Evolutionary conservation across 805 yeast species (phyloP), one percentile per base, ranked within the genome.

Genomic region (Yarrowia sp.): DNA sequence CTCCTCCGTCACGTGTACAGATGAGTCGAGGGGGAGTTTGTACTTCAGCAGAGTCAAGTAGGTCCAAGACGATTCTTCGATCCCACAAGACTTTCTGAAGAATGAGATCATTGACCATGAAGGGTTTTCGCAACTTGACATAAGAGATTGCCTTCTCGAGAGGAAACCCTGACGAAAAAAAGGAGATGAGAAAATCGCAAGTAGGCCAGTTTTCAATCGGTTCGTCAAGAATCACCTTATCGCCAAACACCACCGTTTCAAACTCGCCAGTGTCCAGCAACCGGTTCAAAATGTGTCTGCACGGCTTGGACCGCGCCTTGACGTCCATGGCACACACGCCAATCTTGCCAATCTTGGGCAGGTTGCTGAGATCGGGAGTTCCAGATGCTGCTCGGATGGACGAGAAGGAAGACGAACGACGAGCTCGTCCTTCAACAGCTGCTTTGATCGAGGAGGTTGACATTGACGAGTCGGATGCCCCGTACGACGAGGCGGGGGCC

Each of bases 271-370:
- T 86, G 69, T 89, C 96, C 66, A 93, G 89, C 73, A 95, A 79
- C 63, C 97, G 80, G 74, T 90, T 92, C 71, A 95, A 80, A 68
- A 95, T 95, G 67, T 89, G 90, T 66, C 98, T 81, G 73, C 98
- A 93, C 1, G 99, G 99, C 78, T 95, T 95, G 48, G 96, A 88
- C 72, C 96, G 82, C 1, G 92, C 99, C 76, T 95, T 95, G 66
- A 92, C 87, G 76, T 95, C 99, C 98, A 95, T 92, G 10, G 99
- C 99, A 78, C 99, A 95, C 1, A 95, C 97, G 63, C 99, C 99
- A 70, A 95, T 90, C 69, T 90, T 92, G 43, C 99, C 98, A 68
- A 92, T 85, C 62, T 69, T 72, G 11, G 72, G 70, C 50, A 69
- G 62, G 17, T 45, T 32, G 38, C 60, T 39, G 11, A 65, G 36